phyloP scores from a whole-genome alignment of 108 stramenopile species.

The Cyclotella distinguenda region DNA sequence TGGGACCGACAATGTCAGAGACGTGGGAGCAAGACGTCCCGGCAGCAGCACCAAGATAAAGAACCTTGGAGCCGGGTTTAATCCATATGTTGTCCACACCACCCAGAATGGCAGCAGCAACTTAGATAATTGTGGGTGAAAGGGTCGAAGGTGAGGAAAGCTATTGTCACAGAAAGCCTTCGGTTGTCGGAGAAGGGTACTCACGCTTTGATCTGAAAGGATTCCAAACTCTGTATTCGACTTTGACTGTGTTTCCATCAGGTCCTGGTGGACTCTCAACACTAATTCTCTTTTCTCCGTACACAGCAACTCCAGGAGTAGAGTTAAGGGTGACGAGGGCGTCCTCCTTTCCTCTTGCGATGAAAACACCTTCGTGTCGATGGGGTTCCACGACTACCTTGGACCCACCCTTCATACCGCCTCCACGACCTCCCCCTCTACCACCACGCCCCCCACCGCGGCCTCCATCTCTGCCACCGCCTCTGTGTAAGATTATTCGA shows the following conservation, averaged over 20 bases:
- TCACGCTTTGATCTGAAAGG: constrained; percentile 98
- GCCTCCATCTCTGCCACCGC: constrained; percentile 56
- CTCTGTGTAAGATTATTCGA: constrained; percentile 2
- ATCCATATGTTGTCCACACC: constrained; percentile 98
- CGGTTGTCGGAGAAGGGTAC: constrained; percentile 49
- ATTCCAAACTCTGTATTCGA: constrained; percentile 99
- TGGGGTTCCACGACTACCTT: constrained; percentile 97
- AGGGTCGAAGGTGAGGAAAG: background rate
- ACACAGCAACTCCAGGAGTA: constrained; percentile 98
- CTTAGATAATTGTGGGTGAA: constrained; percentile 26
- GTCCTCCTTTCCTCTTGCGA: constrained; percentile 98
- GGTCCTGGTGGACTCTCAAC: constrained; percentile 89
- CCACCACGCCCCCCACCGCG: constrained; percentile 66
- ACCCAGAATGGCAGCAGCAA: constrained; percentile 98
- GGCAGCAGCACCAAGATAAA: constrained; percentile 98
- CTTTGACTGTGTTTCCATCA: constrained; percentile 90
- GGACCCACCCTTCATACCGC: constrained; percentile 91
- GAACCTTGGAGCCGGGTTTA: constrained; percentile 94
- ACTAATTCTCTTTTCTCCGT: constrained; percentile 97
- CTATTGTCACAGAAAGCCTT: background rate
- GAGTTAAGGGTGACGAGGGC: constrained; percentile 96
- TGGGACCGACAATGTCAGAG: constrained; percentile 97
- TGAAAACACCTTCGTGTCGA: constrained; percentile 98
- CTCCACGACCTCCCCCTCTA: constrained; percentile 60
- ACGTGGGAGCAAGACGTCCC: constrained; percentile 99